Base-by-base conservation (phyloP, 352 stramenopile genomes). In the Phytopythium sindhum region DNA sequence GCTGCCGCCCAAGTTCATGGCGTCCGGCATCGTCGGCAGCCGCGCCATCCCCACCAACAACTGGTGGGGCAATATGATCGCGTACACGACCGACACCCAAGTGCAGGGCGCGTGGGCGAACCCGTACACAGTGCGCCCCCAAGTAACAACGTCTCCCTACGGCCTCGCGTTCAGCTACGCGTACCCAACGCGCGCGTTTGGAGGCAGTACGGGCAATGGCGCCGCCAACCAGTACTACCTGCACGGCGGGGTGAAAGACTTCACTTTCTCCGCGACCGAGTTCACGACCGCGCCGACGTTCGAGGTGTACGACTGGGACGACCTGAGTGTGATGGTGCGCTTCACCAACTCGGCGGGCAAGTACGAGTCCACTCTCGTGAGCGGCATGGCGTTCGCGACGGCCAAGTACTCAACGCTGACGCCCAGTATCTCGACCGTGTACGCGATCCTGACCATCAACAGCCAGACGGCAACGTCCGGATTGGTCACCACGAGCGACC, bases 31-130 rank as follows among this genome's bases (percentile, higher is more conserved):
- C 21, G 69, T 85, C 29, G 78, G 76, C 28, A 74, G 63, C 7
- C 74, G 69, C 12, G 53, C 78, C 19, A 86, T 89, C 51, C 80
- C 80, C 23, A 91, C 82, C 28, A 91, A 91, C 64, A 75, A 86
- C 57, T 91, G 82, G 82, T 91, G 82, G 82, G 80, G 78, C 51
- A 91, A 89, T 64, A 69, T 91, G 24, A 91, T 91, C 61, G 76
- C 70, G 41, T 57, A 71, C 37, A 70, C 65, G 7, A 28, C 63
- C 61, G 29, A 67, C 21, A 44, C 75, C 2, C 26, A 68, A 19
- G 64, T 87, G 45, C 66, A 86, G 29, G 75, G 78, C 2, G 78
- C 83, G 29, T 91, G 82, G 82, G 74, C 75, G 3, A 91, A 91
- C 54, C 82, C 82, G 55, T 91, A 86, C 67, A 77, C 70, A 15